Percentiles rank a stretch among this genome's conserved stretches.
These are phyloP conservation scores for Nepenthes mirabilis DNA, from an alignment of 148 eudicot genomes.

Conservation along the genomic window DNA sequence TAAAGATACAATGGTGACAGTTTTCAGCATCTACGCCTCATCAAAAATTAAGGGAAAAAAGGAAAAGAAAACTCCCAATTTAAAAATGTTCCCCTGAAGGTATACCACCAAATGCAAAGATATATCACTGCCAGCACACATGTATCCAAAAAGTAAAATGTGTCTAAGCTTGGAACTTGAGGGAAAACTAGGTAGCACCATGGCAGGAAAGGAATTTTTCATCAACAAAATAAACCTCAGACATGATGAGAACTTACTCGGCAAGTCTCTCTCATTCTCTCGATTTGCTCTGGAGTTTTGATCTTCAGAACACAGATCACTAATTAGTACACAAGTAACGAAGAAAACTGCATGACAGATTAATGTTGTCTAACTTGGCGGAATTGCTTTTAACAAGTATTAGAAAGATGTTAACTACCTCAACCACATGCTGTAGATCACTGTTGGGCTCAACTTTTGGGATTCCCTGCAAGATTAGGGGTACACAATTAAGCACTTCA, in stretches of 20 bases:
- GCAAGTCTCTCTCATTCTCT: conserved; percentile 88
- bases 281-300: conserved; percentile 70
- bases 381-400: neutral
- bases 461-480: conserved; percentile 46
- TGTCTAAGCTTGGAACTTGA: neutral
- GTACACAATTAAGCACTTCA: neutral
- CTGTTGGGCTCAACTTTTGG: conserved; percentile 85
- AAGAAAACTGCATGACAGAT: conserved; percentile 2
- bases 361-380: neutral
- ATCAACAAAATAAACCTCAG: neutral
- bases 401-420: conserved; percentile 32
- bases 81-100: too few species aligned
- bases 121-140: too few species aligned
- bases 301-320: conserved; percentile 41
- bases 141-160: too few species aligned
- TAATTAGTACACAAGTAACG: neutral
- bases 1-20: too few species aligned
- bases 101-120: too few species aligned
- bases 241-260: conserved; percentile 36
- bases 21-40: too few species aligned
- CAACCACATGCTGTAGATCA: conserved; percentile 74
- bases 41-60: too few species aligned
- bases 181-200: neutral
- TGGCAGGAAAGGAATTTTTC: neutral
- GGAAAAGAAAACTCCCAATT: too few species aligned